These are phyloP conservation scores for Malus fusca DNA, from an alignment of 306 rosid genomes.

Conservation along the genomic window DNA sequence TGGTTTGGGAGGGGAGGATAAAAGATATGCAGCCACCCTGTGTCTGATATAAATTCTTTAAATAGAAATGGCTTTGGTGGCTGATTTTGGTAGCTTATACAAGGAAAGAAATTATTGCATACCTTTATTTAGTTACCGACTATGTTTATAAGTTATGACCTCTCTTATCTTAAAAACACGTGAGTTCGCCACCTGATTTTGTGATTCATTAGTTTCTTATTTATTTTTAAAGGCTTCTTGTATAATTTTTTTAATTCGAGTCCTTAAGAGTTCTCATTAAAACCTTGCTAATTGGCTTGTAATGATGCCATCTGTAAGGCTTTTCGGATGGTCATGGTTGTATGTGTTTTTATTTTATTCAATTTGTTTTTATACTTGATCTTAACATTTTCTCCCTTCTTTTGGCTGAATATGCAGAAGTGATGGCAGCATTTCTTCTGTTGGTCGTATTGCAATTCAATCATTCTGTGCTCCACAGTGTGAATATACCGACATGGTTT, in stretches of 20 bases:
- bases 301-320: not conserved
- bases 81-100: not conserved
- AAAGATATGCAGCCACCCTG: not conserved
- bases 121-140: not conserved
- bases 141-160: not conserved
- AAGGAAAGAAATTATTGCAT: not conserved
- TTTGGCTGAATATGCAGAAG: conserved; percentile 30
- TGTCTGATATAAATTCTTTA: not conserved
- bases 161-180: not conserved
- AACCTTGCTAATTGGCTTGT: not conserved
- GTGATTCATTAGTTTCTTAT: not conserved
- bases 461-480: conserved; percentile 90
- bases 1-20: not conserved
- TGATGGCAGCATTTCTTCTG: conserved; percentile 37
- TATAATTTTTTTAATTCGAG: not conserved
- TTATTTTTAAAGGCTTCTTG: not conserved
- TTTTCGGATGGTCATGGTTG: not conserved
- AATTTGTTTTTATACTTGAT: not conserved
- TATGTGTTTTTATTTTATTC: not conserved
- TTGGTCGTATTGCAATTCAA: conserved; percentile 77
- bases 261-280: not conserved
- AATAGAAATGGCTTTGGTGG: not conserved
- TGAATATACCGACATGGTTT: conserved; percentile 57
- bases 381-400: not conserved
- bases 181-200: not conserved